These are phyloP conservation scores for Lolium multiflorum DNA, from an alignment of 176 grass and related monocot genomes.

Conservation along the genomic window DNA sequence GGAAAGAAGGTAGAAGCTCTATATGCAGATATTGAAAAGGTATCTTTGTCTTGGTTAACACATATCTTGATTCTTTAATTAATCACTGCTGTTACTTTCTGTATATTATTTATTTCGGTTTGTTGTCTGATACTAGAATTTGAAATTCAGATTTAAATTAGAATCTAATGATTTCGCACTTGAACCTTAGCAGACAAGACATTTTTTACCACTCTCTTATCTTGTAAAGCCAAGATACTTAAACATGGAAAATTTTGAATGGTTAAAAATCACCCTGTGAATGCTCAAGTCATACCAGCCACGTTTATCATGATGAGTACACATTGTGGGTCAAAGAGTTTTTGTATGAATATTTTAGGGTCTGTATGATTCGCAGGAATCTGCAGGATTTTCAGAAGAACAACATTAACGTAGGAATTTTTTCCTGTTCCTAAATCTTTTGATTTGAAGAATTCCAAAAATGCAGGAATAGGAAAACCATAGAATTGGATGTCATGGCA, in stretches of 20 bases:
- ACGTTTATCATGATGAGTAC: neutral
- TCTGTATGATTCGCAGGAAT: neutral
- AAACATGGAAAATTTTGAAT: neutral
- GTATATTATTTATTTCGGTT: conserved; percentile 12
- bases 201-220: neutral
- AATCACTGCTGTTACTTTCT: neutral
- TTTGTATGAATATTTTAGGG: neutral
- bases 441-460: neutral
- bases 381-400: neutral
- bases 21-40: conserved; percentile 48
- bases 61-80: neutral
- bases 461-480: neutral
- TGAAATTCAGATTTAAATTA: neutral
- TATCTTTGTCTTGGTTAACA: conserved; percentile 14
- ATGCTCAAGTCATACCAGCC: neutral
- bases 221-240: conserved; percentile 5
- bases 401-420: neutral
- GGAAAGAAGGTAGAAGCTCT: conserved; percentile 48
- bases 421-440: neutral
- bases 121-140: conserved; percentile 8
- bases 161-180: neutral
- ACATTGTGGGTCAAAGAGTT: neutral
- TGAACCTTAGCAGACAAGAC: neutral
- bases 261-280: neutral
- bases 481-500: neutral